phyloP scores from a whole-genome alignment of 306 rosid genomes.

The Malus sieversii region DNA sequence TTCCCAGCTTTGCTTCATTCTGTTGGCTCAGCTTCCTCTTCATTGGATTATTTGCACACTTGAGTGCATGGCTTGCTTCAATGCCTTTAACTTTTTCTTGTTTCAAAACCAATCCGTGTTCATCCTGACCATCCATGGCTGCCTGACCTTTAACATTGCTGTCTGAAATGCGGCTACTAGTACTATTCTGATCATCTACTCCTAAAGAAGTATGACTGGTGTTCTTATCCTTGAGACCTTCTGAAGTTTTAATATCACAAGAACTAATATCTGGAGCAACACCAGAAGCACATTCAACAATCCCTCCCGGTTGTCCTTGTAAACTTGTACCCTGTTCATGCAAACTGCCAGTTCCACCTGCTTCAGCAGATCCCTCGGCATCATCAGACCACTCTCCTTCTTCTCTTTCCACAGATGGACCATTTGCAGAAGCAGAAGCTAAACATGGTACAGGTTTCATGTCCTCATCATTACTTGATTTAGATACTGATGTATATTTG shows the following conservation, averaged over 20 bases:
- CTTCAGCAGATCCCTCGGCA: constrained; percentile 66
- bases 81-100: constrained; percentile 78
- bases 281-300: constrained; percentile 30
- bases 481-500: constrained; percentile 25
- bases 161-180: constrained; percentile 44
- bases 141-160: constrained; percentile 47
- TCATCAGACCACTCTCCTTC: constrained; percentile 99
- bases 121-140: constrained; percentile 57
- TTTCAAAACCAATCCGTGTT: constrained; percentile 42
- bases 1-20: constrained; percentile 84
- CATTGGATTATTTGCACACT: constrained; percentile 68
- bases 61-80: constrained; percentile 74
- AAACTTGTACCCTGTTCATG: constrained; percentile 33
- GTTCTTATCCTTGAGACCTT: constrained; percentile 36
- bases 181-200: constrained; percentile 50
- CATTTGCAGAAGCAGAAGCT: constrained; percentile 26
- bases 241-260: constrained; percentile 33
- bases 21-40: constrained; percentile 83
- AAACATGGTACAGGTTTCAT: constrained; percentile 31
- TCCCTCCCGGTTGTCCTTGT: constrained; percentile 24
- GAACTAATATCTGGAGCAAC: constrained; percentile 38
- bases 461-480: constrained; percentile 32
- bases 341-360: constrained; percentile 37
- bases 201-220: constrained; percentile 38
- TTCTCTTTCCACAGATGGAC: constrained; percentile 64